These are phyloP conservation scores for Xylaria venustula DNA, from an alignment of 495 filamentous ascomycete species.

Conservation along the genomic window DNA sequence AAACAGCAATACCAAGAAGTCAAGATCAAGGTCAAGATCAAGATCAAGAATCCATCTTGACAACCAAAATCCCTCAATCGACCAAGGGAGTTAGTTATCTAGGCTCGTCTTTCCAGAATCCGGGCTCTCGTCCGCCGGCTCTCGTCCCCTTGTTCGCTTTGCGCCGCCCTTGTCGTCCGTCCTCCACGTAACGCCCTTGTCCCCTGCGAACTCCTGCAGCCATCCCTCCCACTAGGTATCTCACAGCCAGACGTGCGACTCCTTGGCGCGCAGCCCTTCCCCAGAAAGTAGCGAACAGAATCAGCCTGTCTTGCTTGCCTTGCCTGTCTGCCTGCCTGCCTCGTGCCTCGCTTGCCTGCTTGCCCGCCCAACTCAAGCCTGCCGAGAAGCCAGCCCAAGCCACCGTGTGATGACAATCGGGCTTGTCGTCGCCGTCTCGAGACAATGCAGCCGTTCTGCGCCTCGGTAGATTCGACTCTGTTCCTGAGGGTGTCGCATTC, in stretches of 20 bases:
- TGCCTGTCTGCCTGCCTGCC: background rate
- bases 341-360: background rate
- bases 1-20: too few relatives aligned
- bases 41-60: too few relatives aligned
- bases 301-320: background rate
- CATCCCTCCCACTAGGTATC: slow-evolving; percentile 11
- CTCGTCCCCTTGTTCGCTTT: too few relatives aligned
- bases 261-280: background rate
- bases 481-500: slow-evolving; percentile 31
- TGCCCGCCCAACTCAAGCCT: background rate
- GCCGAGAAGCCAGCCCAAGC: slow-evolving; percentile 2
- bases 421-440: slow-evolving; percentile 32
- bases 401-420: slow-evolving; percentile 15
- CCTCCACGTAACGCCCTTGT: too few relatives aligned
- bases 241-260: background rate
- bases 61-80: background rate
- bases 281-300: background rate
- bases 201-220: slow-evolving; percentile 19
- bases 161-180: too few relatives aligned
- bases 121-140: too few relatives aligned
- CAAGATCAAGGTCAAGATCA: too few relatives aligned
- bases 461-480: slow-evolving; percentile 33
- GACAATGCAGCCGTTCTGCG: slow-evolving; percentile 48
- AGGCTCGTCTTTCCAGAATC: too few relatives aligned
- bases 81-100: background rate